phyloP scores from a whole-genome alignment of 106 monocot species.

The Apostasia shenzhenica region DNA sequence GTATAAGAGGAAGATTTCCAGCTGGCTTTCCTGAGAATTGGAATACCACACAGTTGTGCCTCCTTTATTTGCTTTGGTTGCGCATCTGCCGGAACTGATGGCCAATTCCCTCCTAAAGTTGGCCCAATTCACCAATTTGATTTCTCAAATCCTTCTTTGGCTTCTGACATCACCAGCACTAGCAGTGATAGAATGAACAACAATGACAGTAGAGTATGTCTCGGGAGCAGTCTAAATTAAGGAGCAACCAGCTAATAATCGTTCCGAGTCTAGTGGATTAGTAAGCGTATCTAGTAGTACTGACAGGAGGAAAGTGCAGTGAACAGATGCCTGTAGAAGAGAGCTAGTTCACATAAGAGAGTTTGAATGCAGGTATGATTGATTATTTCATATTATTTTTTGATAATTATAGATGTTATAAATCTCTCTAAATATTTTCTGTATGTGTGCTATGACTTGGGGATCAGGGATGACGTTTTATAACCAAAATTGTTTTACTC shows the following conservation, averaged over 20 bases:
- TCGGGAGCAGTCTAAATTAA: conserved; percentile 38
- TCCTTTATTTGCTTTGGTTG: conserved; percentile 42
- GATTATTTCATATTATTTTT: background rate
- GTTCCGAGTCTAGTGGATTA: background rate
- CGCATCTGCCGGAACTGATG: conserved; percentile 27
- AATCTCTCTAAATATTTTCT: no score
- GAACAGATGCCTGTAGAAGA: conserved; percentile 65
- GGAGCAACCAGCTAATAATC: conserved; percentile 24
- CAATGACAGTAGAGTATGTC: conserved; percentile 16
- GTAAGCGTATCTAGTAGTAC: conserved; percentile 5
- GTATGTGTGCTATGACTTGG: no score
- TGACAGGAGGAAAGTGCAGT: conserved; percentile 69
- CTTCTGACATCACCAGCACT: conserved; percentile 8
- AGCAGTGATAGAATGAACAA: conserved; percentile 2
- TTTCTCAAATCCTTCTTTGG: conserved; percentile 1
- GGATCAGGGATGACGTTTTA: no score
- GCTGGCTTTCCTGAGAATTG: conserved; percentile 54
- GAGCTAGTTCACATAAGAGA: conserved; percentile 81
- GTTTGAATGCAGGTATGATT: conserved; percentile 71
- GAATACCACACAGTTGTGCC: conserved; percentile 28
- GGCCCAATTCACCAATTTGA: conserved; percentile 23
- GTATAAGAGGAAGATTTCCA: conserved; percentile 47
- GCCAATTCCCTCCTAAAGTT: conserved; percentile 31
- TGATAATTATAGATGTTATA: no score
- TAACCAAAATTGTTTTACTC: no score